Evolutionary conservation across 768 basidiomycete species (phyloP).

Genomic region (Mrakia blollopis): DNA sequence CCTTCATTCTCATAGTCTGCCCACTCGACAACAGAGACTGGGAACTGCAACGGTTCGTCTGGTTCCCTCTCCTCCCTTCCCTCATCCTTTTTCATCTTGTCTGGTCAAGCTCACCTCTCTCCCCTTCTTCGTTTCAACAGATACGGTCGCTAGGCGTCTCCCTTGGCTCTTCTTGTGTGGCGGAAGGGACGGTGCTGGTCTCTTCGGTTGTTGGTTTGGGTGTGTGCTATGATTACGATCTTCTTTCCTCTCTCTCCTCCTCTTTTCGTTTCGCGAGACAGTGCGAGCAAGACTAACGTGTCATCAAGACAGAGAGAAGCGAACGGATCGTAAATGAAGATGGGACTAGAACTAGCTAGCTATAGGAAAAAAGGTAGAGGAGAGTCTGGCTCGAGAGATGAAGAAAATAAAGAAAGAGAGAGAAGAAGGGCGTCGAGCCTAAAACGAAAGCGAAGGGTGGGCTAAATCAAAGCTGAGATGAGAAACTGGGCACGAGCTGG

Average conservation of each 20-base stretch:
- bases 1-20: slow-evolving; percentile 40
- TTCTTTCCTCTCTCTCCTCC: neutral
- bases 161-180: neutral
- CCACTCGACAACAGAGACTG: slow-evolving; percentile 82
- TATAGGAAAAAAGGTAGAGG: neutral
- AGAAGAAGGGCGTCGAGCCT: neutral
- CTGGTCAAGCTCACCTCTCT: neutral
- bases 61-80: neutral
- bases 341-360: neutral
- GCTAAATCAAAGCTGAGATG: neutral
- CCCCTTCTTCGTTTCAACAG: neutral
- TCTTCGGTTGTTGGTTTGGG: neutral
- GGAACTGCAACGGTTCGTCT: slow-evolving; percentile 86
- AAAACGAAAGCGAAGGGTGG: neutral
- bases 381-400: neutral
- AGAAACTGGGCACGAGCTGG: neutral
- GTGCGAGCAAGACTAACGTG: neutral
- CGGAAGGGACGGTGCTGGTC: neutral
- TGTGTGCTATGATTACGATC: neutral
- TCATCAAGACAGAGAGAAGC: neutral
- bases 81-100: neutral
- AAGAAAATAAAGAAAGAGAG: neutral
- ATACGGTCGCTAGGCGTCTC: slow-evolving; percentile 22
- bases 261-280: too few species aligned
- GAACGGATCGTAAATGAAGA: neutral